These are phyloP conservation scores for Epichloe glyceriae DNA, from an alignment of 2,329 filamentous ascomycete species.

Conservation along the genomic window DNA sequence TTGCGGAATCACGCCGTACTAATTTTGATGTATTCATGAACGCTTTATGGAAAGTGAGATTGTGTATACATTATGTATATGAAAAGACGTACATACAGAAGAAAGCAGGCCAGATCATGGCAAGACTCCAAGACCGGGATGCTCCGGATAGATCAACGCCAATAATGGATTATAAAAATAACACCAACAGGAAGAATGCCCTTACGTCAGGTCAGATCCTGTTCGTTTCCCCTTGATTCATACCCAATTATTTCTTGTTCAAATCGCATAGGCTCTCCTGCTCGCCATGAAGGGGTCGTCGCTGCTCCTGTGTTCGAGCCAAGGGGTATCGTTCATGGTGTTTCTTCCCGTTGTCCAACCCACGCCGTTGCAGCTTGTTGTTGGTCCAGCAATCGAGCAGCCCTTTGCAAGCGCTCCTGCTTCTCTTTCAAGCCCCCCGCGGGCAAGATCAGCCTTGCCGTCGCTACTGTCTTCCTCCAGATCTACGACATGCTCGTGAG, in stretches of 20 bases:
- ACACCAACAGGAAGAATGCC: no score
- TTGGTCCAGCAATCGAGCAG: constrained; percentile 24
- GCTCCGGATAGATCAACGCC: not conserved
- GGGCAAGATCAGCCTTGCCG: constrained; percentile 6
- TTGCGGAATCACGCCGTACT: no score
- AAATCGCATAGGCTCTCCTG: no score
- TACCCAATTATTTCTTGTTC: no score
- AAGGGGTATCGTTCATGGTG: not conserved
- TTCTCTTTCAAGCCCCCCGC: constrained; percentile 20
- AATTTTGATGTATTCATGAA: no score
- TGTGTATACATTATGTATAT: no score
- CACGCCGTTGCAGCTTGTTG: constrained; percentile 3
- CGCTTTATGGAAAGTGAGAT: no score
- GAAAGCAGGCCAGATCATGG: no score
- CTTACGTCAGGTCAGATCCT: no score
- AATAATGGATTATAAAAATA: no score
- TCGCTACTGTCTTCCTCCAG: constrained; percentile 14
- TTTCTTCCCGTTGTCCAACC: not conserved
- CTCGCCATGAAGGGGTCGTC: not conserved
- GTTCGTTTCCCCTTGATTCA: no score
- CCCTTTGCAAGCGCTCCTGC: constrained; percentile 27
- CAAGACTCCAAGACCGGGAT: not conserved
- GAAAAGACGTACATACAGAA: no score
- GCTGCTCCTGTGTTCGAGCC: not conserved
- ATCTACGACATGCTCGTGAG: constrained; percentile 11